These are phyloP conservation scores for Corymbia citriodora DNA, from an alignment of 441 rosid genomes.

Conservation along the genomic window DNA sequence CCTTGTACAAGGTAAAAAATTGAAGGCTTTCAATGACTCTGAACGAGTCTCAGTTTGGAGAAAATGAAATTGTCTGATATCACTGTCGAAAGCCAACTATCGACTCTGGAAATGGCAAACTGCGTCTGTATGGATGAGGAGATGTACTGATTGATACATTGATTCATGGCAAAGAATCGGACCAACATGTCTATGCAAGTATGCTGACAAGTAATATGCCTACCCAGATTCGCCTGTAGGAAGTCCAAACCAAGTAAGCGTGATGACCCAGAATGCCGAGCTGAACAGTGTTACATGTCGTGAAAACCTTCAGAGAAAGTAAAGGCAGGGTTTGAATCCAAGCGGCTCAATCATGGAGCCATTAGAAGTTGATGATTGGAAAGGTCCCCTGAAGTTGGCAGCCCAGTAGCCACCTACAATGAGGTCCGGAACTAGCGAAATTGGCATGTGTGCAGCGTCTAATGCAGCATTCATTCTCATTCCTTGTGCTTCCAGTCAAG, in stretches of 20 bases:
- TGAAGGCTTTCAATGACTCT: too few species aligned
- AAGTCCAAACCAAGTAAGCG: neutral
- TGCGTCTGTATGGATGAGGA: too few species aligned
- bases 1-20: too few species aligned
- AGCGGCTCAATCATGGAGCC: neutral
- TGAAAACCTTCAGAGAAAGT: neutral
- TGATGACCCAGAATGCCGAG: neutral
- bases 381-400: neutral
- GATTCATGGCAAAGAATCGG: neutral
- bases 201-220: neutral
- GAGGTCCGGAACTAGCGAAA: neutral
- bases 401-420: neutral
- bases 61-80: fast-evolving
- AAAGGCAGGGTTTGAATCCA: neutral
- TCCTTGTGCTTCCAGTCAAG: neutral
- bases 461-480: neutral
- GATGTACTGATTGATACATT: too few species aligned
- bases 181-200: neutral
- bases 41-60: too few species aligned
- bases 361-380: fast-evolving
- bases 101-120: too few species aligned
- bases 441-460: neutral
- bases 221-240: neutral
- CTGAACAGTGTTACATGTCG: neutral
- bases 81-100: too few species aligned